Evolutionary conservation across 164 flowering plant genomes (phyloP).

Genomic region (Vitis riparia): DNA sequence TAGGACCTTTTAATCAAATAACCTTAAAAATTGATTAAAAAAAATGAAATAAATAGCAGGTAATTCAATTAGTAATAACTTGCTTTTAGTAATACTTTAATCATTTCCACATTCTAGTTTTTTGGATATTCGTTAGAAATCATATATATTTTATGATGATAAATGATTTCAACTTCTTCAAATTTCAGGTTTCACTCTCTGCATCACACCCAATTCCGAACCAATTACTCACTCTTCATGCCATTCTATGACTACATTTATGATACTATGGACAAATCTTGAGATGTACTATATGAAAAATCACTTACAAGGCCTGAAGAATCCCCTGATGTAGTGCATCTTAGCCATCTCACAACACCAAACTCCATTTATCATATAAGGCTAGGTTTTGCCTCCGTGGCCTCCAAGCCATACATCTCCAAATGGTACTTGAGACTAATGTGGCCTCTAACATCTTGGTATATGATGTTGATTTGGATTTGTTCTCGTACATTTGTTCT

Average conservation of each 20-base stretch:
- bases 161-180: no score
- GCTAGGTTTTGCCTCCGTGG: conserved; percentile 30
- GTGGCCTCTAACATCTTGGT: conserved; percentile 31
- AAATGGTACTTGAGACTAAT: conserved; percentile 23
- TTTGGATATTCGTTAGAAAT: no score
- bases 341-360: conserved; percentile 33
- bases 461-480: conserved; percentile 18
- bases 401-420: conserved; percentile 25
- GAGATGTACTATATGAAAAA: conserved; percentile 14
- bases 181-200: conserved; percentile 32
- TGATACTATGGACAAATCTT: conserved; percentile 29
- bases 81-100: no score
- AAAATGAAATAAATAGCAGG: no score
- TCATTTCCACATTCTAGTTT: no score
- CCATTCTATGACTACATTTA: conserved; percentile 38
- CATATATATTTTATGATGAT: no score
- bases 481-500: conserved; percentile 24
- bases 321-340: conserved; percentile 27
- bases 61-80: no score
- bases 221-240: conserved; percentile 37
- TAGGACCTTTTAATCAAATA: no score
- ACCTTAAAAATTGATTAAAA: no score
- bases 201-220: conserved; percentile 36
- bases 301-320: conserved; percentile 23
- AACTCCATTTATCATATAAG: conserved; percentile 35